Evolutionary conservation across 108 stramenopile species (phyloP).

Genomic region (Pseudonitzschia delicatissima): DNA sequence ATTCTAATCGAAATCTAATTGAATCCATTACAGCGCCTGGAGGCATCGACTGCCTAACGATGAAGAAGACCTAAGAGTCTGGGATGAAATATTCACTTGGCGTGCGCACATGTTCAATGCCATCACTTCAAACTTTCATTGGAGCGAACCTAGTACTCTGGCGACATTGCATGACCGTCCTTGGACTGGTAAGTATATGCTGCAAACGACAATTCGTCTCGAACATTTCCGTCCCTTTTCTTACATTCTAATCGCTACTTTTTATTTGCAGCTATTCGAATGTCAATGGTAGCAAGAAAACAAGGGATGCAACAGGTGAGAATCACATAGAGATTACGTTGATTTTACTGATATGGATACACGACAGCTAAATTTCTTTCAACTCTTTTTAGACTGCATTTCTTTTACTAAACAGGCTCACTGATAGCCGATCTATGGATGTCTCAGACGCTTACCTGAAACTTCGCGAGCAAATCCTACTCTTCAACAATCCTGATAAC

Average conservation of each 20-base stretch:
- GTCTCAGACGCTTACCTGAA: constrained; percentile 88
- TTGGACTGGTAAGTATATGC: constrained; percentile 54
- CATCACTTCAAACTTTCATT: constrained; percentile 75
- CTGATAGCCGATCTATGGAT: constrained; percentile 72
- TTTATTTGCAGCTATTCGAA: constrained; percentile 45
- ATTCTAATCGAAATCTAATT: neutral
- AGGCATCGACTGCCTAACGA: constrained; percentile 88
- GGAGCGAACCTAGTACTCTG: constrained; percentile 75
- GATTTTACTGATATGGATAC: neutral
- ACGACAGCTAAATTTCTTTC: neutral
- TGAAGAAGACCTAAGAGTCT: constrained; percentile 80
- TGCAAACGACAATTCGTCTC: neutral
- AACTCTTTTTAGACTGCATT: constrained; percentile 37
- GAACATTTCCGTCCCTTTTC: neutral
- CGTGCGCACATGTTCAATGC: constrained; percentile 80
- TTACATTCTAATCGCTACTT: no score
- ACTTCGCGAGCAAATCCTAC: constrained; percentile 91
- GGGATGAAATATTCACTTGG: constrained; percentile 92
- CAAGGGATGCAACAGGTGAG: constrained; percentile 74
- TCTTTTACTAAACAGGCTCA: constrained; percentile 54
- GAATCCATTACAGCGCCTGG: constrained; percentile 68
- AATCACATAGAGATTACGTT: neutral
- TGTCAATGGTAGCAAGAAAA: constrained; percentile 87
- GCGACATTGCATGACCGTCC: constrained; percentile 92
- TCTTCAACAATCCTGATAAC: constrained; percentile 55